Evolutionary conservation across 108 stramenopile genomes (phyloP), one percentile per base, ranked within the genome.

Genomic region (Cyclotella cryptica): DNA sequence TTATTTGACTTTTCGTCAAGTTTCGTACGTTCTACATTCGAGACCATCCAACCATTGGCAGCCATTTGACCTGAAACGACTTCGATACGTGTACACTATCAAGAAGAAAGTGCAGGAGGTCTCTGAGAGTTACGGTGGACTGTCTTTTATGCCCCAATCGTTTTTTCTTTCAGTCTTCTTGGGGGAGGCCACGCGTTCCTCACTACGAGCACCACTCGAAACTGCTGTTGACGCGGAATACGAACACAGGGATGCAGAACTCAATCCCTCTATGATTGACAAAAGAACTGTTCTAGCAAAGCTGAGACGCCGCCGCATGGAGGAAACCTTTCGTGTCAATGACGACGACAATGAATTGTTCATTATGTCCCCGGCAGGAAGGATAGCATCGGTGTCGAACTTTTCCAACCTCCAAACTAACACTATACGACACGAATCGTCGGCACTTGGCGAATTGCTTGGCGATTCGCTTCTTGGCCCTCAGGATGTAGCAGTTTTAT

Each of bases 391-490:
- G 12, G 29, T 73, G 41, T 51, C 74, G 11, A 86, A 88, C 55
- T 79, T 88, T 43, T 47, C 60, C 30, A 57, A 12, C 27, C 41
- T 40, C 19, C 69, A 55, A 14, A 55, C 60, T 19, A 40, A 7
- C 55, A 15, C 65, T 6, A 22, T 45, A 21, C 27, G 21, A 28
- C 52, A 64, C 19, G 29, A 69, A 41, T 54, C 79, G 18, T 78
- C 61, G 41, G 71, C 49, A 28, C 61, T 79, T 59, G 80, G 82
- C 60, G 83, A 83, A 26, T 92, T 92, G 51, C 81, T 96, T 29
- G 93, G 93, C 18, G 92, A 94, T 74, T 96, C 92, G n/a, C 79
- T 96, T 35, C 90, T 96, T 24, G 96, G 96, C 54, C 96, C 96
- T 19, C 85, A 85, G 47, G 96, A 96, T 70, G 91, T 96, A 14